These are phyloP conservation scores for Chlamydomonas urium DNA, from an alignment of 139 green algal genomes.

Conservation along the genomic window DNA sequence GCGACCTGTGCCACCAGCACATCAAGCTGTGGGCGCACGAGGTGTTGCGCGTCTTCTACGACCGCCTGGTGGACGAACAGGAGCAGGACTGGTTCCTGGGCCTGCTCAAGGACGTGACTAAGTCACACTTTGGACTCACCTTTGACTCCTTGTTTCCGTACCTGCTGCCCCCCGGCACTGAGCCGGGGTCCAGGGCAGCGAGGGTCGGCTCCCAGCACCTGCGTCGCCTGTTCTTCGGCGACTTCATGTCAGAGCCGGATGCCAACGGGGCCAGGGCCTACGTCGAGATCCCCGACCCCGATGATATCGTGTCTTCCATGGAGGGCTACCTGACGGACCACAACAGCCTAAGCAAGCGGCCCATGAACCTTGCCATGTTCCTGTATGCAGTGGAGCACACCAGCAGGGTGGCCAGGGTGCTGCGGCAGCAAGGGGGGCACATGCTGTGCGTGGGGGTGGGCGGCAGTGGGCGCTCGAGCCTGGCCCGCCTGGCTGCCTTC, in stretches of 20 bases:
- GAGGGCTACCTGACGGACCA: conserved; percentile 66
- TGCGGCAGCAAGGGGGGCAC: conserved; percentile 57
- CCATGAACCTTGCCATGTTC: conserved; percentile 74
- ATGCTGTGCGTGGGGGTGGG: conserved; percentile 76
- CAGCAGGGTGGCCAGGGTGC: conserved; percentile 42
- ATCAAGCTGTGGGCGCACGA: conserved; percentile 1
- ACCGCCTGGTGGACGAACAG: conserved; percentile 63
- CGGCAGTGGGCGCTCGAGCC: conserved; percentile 62
- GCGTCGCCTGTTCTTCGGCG: conserved; percentile 64
- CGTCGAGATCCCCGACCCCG: not conserved
- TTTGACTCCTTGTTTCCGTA: not conserved
- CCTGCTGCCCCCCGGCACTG: conserved; percentile 20
- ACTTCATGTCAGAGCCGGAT: conserved; percentile 48
- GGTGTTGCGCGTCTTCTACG: conserved; percentile 13
- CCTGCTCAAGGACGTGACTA: conserved; percentile 1
- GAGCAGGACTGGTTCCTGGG: conserved; percentile 28
- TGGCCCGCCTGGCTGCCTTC: conserved; percentile 35
- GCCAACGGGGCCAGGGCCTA: conserved; percentile 1
- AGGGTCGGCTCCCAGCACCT: conserved; percentile 32
- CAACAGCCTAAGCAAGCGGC: conserved; percentile 68
- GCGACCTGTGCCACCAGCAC: not conserved
- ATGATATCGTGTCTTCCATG: conserved; percentile 30
- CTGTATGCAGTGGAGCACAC: conserved; percentile 69
- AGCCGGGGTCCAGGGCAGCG: too few species aligned
- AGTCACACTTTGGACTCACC: not conserved